Evolutionary conservation across 1,139 yeast genomes (phyloP), one percentile per base, ranked within the genome.

Genomic region (Taphrina pruni): DNA sequence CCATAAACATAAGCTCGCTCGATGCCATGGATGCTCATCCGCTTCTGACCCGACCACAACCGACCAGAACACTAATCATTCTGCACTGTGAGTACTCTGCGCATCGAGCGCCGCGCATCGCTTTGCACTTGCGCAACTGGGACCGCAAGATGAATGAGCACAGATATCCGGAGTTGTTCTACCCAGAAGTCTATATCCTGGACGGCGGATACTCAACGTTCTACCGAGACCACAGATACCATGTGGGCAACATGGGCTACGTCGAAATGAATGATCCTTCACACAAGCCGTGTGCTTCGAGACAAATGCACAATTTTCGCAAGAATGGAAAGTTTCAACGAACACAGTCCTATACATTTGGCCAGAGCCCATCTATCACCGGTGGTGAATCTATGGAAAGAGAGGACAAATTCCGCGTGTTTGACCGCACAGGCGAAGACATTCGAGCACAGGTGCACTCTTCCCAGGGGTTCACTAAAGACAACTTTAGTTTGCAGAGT

Each of bases 71-170:
- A 26, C 79, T 94, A 70, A 78, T 93, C 21, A 83, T 95, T 14
- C 93, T 94, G 80, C 98, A 94, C 78, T 94, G 99, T 79, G 99
- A 94, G 78, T 93, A 91, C 77, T 88, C 96, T 65, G 86, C 96
- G 1, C 91, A 89, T 77, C 84, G 99, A 71, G 97, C 98, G 11
- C 99, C 99, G 2, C 82, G 89, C 65, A 87, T 94, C 66, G 98
- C 98, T 0, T 82, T 88, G 70, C 93, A 91, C 77, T 82, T 94
- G 70, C 83, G 99, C 73, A 88, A 88, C 73, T 84, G 90, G 73
- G 99, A 94, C 79, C 84, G 99, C 71, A 84, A 84, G 61, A 75
- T 86, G 66, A 92, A 93, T 77, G 84, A 86, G 72, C 87, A 87
- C 69, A 81, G 84, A 72, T 95, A 94, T 78, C 99, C 99, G 0